A percentile compares a stretch with the other conserved stretches of the same genome.
Evolutionary conservation across 2,329 filamentous ascomycete species (phyloP).

Genomic region (Tolypocladium nubicola): DNA sequence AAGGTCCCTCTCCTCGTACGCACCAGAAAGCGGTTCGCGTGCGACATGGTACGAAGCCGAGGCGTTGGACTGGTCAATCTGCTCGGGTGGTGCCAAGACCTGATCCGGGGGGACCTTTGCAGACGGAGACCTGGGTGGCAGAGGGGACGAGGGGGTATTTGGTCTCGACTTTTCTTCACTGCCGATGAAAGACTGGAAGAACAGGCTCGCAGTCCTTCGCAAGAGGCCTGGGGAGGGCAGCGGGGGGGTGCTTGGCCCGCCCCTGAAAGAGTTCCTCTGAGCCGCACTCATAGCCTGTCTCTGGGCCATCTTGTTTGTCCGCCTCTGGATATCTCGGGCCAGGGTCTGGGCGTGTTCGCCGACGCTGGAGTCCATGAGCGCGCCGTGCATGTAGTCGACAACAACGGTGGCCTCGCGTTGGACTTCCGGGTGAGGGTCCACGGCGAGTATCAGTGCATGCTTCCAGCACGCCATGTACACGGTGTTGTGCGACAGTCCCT

Average conservation of each 20-base stretch:
- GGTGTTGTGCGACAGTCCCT: slow-evolving; percentile 69
- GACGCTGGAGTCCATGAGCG: slow-evolving; percentile 67
- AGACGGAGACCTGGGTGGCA: slow-evolving; percentile 18
- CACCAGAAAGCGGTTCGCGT: slow-evolving; percentile 67
- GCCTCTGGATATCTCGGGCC: slow-evolving; percentile 60
- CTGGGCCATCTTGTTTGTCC: slow-evolving; percentile 35
- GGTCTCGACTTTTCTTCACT: slow-evolving; percentile 32
- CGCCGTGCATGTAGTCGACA: slow-evolving; percentile 73
- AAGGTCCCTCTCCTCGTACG: slow-evolving; percentile 54
- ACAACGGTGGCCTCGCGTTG: slow-evolving; percentile 76
- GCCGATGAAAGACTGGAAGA: slow-evolving; percentile 49
- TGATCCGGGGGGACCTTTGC: slow-evolving; percentile 30
- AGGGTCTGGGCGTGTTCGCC: slow-evolving; percentile 58
- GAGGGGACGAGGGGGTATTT: slow-evolving; percentile 17
- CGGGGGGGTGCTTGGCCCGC: slow-evolving; percentile 28
- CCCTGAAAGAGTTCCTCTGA: slow-evolving; percentile 32
- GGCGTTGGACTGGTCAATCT: slow-evolving; percentile 56
- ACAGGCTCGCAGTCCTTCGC: slow-evolving; percentile 52
- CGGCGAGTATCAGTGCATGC: slow-evolving; percentile 77
- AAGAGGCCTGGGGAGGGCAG: slow-evolving; percentile 46
- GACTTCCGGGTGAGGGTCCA: slow-evolving; percentile 91
- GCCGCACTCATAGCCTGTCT: slow-evolving; percentile 29
- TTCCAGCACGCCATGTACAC: slow-evolving; percentile 94
- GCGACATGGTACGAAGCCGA: slow-evolving; percentile 66
- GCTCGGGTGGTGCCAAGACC: slow-evolving; percentile 53